These are phyloP conservation scores for Coprinopsis marcescibilis DNA, from an alignment of 768 basidiomycete species.

Conservation along the genomic window DNA sequence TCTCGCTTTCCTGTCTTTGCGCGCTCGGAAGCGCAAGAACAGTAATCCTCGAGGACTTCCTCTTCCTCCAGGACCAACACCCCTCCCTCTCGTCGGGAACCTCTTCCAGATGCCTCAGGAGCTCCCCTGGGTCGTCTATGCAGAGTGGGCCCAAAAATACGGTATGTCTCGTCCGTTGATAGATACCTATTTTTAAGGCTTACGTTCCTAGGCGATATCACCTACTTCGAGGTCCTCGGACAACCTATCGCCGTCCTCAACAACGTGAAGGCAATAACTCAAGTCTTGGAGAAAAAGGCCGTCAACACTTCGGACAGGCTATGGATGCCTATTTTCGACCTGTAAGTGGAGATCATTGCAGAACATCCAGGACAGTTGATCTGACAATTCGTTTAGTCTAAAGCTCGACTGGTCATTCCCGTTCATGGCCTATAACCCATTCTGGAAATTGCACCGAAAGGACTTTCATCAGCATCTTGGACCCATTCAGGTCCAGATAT, in stretches of 20 bases:
- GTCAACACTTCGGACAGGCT: slow-evolving; percentile 12
- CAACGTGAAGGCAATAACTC: not conserved
- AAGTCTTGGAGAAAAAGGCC: slow-evolving; percentile 11
- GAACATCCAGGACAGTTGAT: not conserved
- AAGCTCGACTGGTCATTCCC: not conserved
- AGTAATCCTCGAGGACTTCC: slow-evolving; percentile 11
- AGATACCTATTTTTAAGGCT: not conserved
- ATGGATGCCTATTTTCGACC: not conserved
- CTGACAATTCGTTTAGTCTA: not conserved
- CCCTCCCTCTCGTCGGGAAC: slow-evolving; percentile 17
- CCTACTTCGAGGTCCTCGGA: slow-evolving; percentile 10
- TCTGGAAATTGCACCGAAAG: too few species aligned
- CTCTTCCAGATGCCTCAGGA: slow-evolving; percentile 14
- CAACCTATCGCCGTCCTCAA: slow-evolving; percentile 2
- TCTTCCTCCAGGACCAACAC: slow-evolving; percentile 17
- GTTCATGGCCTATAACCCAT: too few species aligned
- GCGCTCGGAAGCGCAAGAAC: too few species aligned
- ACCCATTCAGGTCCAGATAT: too few species aligned
- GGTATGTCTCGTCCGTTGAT: slow-evolving; percentile 10
- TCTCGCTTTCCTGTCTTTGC: too few species aligned
- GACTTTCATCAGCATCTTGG: too few species aligned
- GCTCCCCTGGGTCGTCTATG: slow-evolving; percentile 17
- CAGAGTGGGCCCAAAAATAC: slow-evolving; percentile 18
- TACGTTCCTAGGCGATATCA: slow-evolving; percentile 8
- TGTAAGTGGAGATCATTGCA: slow-evolving; percentile 1